Evolutionary conservation across 805 yeast genomes (phyloP), one percentile per base, ranked within the genome.

Genomic region (Pichia nanzhaoensis): DNA sequence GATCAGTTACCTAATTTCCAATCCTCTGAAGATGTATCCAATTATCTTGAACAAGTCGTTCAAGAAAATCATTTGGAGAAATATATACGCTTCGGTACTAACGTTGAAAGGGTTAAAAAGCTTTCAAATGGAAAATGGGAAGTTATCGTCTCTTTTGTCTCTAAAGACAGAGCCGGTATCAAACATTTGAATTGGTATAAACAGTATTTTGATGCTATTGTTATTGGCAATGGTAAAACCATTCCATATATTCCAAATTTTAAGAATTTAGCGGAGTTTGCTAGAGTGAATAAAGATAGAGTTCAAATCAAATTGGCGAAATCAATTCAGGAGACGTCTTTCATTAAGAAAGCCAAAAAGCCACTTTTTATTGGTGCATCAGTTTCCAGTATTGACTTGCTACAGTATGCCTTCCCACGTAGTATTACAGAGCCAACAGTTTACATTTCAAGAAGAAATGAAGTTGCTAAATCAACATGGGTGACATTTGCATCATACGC

Each of bases 221-320:
- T 78, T 1, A 57, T 81, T 9, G 84, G 87, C 3, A 67, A 74
- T 19, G 90, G 90, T 2, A 80, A 77, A 57, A 71, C 79, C 27
- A 64, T 71, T 24, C 90, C 90, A 1, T 66, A 57, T 53, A 60
- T 76, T 39, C 90, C 91, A 2, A 58, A 69, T 18, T 66, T 76
- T 34, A 58, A 50, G 8, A 46, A 46, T 9, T 38, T 55, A 4
- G 17, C 18, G 2, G 41, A 50, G 17, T 55, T 54, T 61, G 3
- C 86, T 83, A 2, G 55, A 66, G 58, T 60, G 37, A 54, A 56
- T 14, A 53, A 58, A 28, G 60, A 61, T 48, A 81, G 81, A 2
- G 68, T 62, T 2, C 61, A 68, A 3, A 59, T 82, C 3, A 55
- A 65, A 3, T 85, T 82, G 57, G 74, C 88, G 10, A 78, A 78